Evolutionary conservation across 495 filamentous ascomycete species (phyloP).

Genomic region (Lasiosphaeria ovina): DNA sequence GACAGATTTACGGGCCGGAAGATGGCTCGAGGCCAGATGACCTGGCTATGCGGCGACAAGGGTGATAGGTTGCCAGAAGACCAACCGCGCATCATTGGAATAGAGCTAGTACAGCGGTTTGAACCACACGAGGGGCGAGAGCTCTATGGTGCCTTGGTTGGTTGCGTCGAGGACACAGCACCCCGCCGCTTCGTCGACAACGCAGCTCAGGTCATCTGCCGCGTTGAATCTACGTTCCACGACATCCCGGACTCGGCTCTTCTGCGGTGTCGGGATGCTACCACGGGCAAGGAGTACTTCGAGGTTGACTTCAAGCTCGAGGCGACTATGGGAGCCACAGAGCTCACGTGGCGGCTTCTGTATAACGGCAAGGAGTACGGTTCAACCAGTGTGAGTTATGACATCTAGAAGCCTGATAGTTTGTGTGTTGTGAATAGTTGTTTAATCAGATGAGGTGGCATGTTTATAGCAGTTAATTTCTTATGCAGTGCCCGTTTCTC

Average conservation of each 20-base stretch:
- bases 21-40: constrained; percentile 19
- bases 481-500: not conserved
- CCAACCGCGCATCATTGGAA: constrained; percentile 8
- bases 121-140: constrained; percentile 10
- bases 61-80: constrained; percentile 16
- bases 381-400: constrained; percentile 16
- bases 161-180: constrained; percentile 8
- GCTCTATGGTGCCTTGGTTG: constrained; percentile 8
- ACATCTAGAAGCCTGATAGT: constrained; percentile 1
- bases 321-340: constrained; percentile 4
- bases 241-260: constrained; percentile 14
- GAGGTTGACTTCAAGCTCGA: constrained; percentile 18
- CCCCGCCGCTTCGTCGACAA: constrained; percentile 9
- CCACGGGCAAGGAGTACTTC: constrained; percentile 15
- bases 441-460: not conserved
- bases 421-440: not conserved
- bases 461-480: not conserved
- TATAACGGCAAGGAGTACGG: constrained; percentile 14
- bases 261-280: constrained; percentile 6
- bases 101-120: constrained; percentile 12
- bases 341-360: constrained; percentile 14
- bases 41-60: constrained; percentile 13
- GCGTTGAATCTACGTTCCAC: constrained; percentile 12
- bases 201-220: constrained; percentile 15
- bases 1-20: constrained; percentile 14